Conservation (phyloP, 768 basidiomycete genomes). For the Phanerochaete sordida region DNA sequence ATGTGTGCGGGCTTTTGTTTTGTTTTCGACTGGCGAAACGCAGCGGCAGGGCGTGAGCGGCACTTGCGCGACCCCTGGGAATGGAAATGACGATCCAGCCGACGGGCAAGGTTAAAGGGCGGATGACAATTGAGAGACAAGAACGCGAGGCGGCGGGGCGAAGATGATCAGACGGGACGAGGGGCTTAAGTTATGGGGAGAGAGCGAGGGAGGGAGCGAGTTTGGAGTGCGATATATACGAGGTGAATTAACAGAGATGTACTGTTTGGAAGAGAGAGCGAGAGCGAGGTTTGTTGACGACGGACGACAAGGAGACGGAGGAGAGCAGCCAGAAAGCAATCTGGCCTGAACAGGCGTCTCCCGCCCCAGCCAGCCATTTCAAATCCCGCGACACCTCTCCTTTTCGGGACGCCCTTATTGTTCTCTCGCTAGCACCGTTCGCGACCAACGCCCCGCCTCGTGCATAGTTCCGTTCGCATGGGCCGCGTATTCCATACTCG, state of each 20-base stretch:
- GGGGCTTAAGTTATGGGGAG: conserved; percentile 6
- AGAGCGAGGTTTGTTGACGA: conserved; percentile 5
- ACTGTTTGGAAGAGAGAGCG: background rate
- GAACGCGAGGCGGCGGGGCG: no score
- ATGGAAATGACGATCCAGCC: conserved; percentile 16
- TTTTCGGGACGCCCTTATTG: conserved; percentile 20
- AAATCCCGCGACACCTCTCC: conserved; percentile 15
- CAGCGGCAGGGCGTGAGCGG: conserved; percentile 5
- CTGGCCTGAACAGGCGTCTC: conserved; percentile 6
- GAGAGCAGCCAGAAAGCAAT: background rate
- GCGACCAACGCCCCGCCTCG: conserved; percentile 21
- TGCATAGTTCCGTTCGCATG: background rate
- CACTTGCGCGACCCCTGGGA: conserved; percentile 6
- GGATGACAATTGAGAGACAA: conserved; percentile 9
- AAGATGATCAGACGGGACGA: conserved; percentile 4
- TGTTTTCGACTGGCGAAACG: conserved; percentile 6
- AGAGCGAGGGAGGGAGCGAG: background rate
- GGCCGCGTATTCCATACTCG: background rate
- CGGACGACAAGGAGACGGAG: conserved; percentile 13
- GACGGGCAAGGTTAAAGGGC: conserved; percentile 4
- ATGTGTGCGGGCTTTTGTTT: conserved; percentile 11
- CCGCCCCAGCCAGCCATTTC: conserved; percentile 3
- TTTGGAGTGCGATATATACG: conserved; percentile 2
- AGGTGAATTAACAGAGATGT: background rate
- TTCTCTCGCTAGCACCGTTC: conserved; percentile 18